Evolutionary conservation across 768 basidiomycete species (phyloP), one percentile per base, ranked within the genome.

Genomic region (Suillus lakei): DNA sequence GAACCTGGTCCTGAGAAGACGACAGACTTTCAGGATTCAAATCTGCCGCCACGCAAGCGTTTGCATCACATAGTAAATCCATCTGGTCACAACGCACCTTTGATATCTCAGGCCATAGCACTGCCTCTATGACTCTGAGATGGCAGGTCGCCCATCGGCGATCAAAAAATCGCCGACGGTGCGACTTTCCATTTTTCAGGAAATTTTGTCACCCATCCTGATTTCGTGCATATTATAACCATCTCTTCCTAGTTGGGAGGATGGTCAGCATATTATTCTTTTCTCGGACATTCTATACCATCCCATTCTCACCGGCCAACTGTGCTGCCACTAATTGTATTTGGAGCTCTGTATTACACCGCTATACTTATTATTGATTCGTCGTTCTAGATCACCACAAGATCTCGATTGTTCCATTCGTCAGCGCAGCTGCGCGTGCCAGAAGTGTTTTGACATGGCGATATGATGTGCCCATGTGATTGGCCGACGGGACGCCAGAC

Each of bases 41-140:
- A 79, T 48, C 72, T 88, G 54, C 86, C 88, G 21, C 73, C 79
- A 26, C 82, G 89, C 72, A 90, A 90, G 77, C 85, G 89, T 62
- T 78, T 84, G 26, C 89, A 90, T 74, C 88, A 89, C 73, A 85
- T 89, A 82, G 86, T 88, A 77, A 80, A 88, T 73, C 76, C 73
- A 80, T 86, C 69, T 75, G 85, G 80, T 62, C 77, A 80, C 71
- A 82, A 79, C 66, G 78, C 83, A 59, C 80, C 86, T 54, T 69
- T 89, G 69, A 87, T 87, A 70, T 74, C 86, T 58, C 84, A 85
- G 66, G 85, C 82, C 69, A 83, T 88, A 80, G 73, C 84, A 66
- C 76, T 88, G 71, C 83, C 84, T 72, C 81, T 84, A 80, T 88
- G 79, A 79, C 67, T 62, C 59, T 67, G 60, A 67, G 54, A 65